Conservation (phyloP, 2,329 filamentous ascomycete species). For the Apiospora malaysiana region DNA sequence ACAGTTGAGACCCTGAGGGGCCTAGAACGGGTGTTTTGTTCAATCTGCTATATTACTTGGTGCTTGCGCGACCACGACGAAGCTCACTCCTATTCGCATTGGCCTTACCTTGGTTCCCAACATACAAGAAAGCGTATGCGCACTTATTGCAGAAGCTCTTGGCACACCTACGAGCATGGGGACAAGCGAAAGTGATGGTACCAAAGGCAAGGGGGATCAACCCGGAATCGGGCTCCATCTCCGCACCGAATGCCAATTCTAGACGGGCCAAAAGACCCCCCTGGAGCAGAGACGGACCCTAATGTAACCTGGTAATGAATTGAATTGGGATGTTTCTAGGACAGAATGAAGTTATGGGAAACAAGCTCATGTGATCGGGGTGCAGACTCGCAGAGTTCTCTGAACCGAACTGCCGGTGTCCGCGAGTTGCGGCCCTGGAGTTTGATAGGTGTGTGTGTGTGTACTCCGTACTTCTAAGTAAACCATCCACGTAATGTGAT, state of each 20-base stretch:
- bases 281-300: not conserved
- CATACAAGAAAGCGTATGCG: not conserved
- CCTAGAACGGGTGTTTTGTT: not conserved
- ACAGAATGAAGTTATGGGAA: not conserved
- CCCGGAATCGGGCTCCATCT: conserved; percentile 12
- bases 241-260: conserved; percentile 12
- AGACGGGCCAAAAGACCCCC: not conserved
- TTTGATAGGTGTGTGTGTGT: not conserved
- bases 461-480: no score
- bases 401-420: not conserved
- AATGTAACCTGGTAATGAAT: conserved; percentile 14
- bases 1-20: conserved; percentile 3
- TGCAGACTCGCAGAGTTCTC: not conserved
- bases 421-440: not conserved
- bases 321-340: conserved; percentile 3
- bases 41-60: not conserved
- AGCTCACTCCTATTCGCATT: conserved; percentile 6
- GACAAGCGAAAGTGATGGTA: conserved; percentile 1
- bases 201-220: not conserved
- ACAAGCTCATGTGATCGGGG: not conserved
- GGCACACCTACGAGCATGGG: conserved; percentile 5
- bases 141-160: conserved; percentile 3
- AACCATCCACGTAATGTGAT: conserved; percentile 10
- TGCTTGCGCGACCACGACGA: not conserved
- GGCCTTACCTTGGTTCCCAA: not conserved